Conservation (phyloP, 306 rosid genomes). For the Malus sieversii region DNA sequence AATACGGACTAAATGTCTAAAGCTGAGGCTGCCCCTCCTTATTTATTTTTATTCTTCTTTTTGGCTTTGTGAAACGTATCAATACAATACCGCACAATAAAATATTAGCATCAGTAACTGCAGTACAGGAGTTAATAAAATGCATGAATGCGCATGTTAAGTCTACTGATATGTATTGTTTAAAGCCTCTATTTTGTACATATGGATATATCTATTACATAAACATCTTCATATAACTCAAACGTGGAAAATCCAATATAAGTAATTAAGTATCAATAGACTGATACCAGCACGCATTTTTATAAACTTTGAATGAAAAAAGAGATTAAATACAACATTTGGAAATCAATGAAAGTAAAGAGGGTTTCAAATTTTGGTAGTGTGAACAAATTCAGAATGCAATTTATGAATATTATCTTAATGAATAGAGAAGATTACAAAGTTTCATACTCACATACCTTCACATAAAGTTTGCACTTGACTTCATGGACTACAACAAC, state of each 20-base stretch:
- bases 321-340: neutral
- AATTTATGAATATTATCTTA: constrained; percentile 2
- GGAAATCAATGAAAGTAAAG: neutral
- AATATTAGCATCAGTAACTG: neutral
- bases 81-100: neutral
- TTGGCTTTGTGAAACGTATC: neutral
- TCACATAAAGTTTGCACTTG: constrained; percentile 91
- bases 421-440: neutral
- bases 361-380: neutral
- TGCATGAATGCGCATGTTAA: neutral
- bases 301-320: neutral
- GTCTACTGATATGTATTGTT: neutral
- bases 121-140: neutral
- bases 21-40: no score
- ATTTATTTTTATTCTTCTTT: neutral
- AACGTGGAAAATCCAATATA: neutral
- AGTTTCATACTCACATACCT: constrained; percentile 39
- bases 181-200: neutral
- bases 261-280: neutral
- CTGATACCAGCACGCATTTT: no score
- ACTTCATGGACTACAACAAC: constrained; percentile 80
- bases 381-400: neutral
- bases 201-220: neutral
- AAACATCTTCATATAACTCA: neutral
- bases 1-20: no score